Percentiles rank a stretch among this genome's conserved stretches.
These are phyloP conservation scores for Phytophthora sp. DNA, from an alignment of 352 stramenopile species.

Conservation along the genomic window DNA sequence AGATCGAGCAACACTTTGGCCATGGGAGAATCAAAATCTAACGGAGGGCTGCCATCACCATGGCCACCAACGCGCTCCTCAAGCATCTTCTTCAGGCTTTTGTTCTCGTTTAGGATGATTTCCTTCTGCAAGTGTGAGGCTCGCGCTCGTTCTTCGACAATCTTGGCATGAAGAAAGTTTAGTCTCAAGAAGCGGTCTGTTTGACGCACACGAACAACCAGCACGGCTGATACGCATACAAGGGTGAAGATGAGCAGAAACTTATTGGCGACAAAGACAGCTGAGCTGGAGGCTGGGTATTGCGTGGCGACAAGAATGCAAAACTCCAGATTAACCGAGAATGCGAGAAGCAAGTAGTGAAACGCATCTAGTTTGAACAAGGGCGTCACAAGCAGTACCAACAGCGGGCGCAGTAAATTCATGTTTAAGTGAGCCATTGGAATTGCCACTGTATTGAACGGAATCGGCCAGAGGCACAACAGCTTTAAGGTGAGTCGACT, in stretches of 20 bases:
- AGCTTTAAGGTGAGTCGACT: neutral
- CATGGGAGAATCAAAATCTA: slow-evolving; percentile 86
- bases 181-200: slow-evolving; percentile 76
- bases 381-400: slow-evolving; percentile 65
- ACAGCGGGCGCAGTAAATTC: slow-evolving; percentile 65
- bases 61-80: slow-evolving; percentile 55
- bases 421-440: slow-evolving; percentile 73
- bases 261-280: slow-evolving; percentile 75
- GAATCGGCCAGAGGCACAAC: no score
- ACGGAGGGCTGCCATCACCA: slow-evolving; percentile 25
- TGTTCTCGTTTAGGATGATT: slow-evolving; percentile 87
- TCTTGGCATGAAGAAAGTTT: slow-evolving; percentile 80
- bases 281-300: slow-evolving; percentile 63
- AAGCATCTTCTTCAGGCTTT: slow-evolving; percentile 84
- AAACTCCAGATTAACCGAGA: slow-evolving; percentile 72
- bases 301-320: slow-evolving; percentile 63
- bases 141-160: slow-evolving; percentile 68
- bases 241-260: slow-evolving; percentile 76
- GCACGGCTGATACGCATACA: slow-evolving; percentile 52
- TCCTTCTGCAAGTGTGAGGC: slow-evolving; percentile 77
- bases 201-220: slow-evolving; percentile 73
- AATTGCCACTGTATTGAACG: no score
- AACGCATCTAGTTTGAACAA: slow-evolving; percentile 81
- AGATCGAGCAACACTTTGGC: slow-evolving; percentile 79
- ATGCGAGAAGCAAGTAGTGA: slow-evolving; percentile 70